Evolutionary conservation across 1,284 basidiomycete genomes (phyloP), one percentile per base, ranked within the genome.

Genomic region (Microbotryum lychnidis-dioicae): DNA sequence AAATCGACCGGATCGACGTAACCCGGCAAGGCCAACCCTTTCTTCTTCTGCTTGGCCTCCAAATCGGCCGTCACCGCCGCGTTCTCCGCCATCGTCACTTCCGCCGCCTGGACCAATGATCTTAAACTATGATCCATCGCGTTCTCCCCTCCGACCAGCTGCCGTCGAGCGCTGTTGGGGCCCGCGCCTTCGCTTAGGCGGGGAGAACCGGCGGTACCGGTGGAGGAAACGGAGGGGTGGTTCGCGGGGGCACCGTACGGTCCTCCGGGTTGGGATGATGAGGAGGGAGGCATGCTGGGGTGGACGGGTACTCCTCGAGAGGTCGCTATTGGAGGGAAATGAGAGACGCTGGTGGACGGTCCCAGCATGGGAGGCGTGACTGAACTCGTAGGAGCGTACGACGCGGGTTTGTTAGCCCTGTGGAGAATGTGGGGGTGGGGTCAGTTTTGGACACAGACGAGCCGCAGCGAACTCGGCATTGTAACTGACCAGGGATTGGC

Each of bases 1-100:
- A 53, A 33, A 33, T 53, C 51, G 33, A 53, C 25, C 29, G 51
- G 51, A 53, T 53, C 51, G 8, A 33, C 27, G 12, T n/a, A 53
- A n/a, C n/a, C 33, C n/a, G 25, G 51, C 25, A 33, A 53, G 25
- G 27, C 51, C 14, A 33, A 23, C 3, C 21, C 48, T 12, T 21
- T 50, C 21, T 14, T 50, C 21, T 27, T 50, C 27, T 53, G 51
- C 37, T 42, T 42, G 37, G 37, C 37, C 37, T 42, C 37, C 12
- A 42, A 42, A 42, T 42, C 37, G 37, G 37, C 37, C 37, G 37
- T 42, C 37, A 42, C 37, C 51, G 51, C 27, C 51, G 20, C 21
- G 10, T 25, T 53, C 10, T 33, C 51, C 9, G 51, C 25, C n/a
- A 25, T 53, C 25, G 25, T n/a, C 25, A 33, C 51, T 29, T 53